These are phyloP conservation scores for Citeromyces hawaiiensis DNA, from an alignment of 1,139 yeast genomes.

Conservation along the genomic window DNA sequence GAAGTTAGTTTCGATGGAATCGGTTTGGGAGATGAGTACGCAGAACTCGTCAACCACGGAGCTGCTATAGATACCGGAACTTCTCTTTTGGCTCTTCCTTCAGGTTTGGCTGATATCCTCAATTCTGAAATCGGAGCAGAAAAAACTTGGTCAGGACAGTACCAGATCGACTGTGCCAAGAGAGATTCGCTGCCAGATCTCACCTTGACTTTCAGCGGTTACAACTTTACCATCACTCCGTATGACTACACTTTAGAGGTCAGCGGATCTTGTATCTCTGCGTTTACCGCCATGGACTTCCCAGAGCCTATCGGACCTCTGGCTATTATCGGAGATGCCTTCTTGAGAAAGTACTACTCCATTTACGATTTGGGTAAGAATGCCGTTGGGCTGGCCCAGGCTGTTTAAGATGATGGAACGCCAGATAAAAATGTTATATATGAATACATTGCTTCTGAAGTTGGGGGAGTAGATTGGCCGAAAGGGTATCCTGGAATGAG, in stretches of 20 bases:
- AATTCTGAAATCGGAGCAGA: constrained; percentile 94
- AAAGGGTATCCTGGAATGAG: no score
- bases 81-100: constrained; percentile 86
- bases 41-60: constrained; percentile 71
- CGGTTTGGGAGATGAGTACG: constrained; percentile 84
- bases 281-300: constrained; percentile 94
- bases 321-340: constrained; percentile 94
- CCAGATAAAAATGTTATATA: neutral
- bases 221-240: constrained; percentile 80
- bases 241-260: constrained; percentile 88
- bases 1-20: constrained; percentile 88
- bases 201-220: constrained; percentile 78
- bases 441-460: neutral
- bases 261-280: constrained; percentile 89
- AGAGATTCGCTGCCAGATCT: constrained; percentile 82
- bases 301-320: constrained; percentile 94
- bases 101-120: constrained; percentile 87
- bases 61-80: constrained; percentile 99
- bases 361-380: constrained; percentile 80
- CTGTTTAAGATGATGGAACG: constrained; percentile 22
- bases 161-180: constrained; percentile 74
- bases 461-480: neutral
- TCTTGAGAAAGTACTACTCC: constrained; percentile 89
- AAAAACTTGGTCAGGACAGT: constrained; percentile 96
- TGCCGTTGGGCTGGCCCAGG: constrained; percentile 86